phyloP scores from a whole-genome alignment of 1,139 yeast species.

The Cylindricascospora bacillispora region DNA sequence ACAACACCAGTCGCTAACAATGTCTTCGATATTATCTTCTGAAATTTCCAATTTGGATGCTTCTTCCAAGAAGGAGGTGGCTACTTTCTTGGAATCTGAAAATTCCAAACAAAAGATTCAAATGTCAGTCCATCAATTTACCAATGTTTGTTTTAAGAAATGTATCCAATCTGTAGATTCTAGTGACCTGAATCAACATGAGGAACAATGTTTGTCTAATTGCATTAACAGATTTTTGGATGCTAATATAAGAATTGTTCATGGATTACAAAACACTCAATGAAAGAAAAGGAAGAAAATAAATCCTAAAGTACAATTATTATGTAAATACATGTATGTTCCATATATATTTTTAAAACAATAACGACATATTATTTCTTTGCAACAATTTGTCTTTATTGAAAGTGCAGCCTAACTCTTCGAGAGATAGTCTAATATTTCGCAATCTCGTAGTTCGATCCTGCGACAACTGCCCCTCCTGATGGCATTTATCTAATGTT shows the following conservation, averaged over 20 bases:
- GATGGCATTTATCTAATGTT: constrained; percentile 14
- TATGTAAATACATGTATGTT: not conserved
- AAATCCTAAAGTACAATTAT: not conserved
- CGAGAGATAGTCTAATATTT: too few relatives aligned
- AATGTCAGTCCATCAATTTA: constrained; percentile 71
- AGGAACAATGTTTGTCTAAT: constrained; percentile 63
- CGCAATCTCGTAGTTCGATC: constrained; percentile 4
- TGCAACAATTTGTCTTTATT: not conserved
- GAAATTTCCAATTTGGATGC: constrained; percentile 71
- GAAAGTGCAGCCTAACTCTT: not conserved
- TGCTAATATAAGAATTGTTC: constrained; percentile 75
- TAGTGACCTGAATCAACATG: constrained; percentile 41
- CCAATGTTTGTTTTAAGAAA: constrained; percentile 82
- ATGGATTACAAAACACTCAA: constrained; percentile 29
- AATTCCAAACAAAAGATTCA: constrained; percentile 83
- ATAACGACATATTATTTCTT: not conserved
- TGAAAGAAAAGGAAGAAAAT: constrained; percentile 4
- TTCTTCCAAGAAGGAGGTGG: constrained; percentile 57
- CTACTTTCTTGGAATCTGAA: constrained; percentile 68
- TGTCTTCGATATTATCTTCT: constrained; percentile 36
- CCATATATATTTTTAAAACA: not conserved
- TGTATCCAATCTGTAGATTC: constrained; percentile 51
- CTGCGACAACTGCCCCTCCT: constrained; percentile 12
- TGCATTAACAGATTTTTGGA: constrained; percentile 82
- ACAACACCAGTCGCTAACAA: too few relatives aligned